phyloP scores from a whole-genome alignment of 495 filamentous ascomycete species.

The Apodospora peruviana region DNA sequence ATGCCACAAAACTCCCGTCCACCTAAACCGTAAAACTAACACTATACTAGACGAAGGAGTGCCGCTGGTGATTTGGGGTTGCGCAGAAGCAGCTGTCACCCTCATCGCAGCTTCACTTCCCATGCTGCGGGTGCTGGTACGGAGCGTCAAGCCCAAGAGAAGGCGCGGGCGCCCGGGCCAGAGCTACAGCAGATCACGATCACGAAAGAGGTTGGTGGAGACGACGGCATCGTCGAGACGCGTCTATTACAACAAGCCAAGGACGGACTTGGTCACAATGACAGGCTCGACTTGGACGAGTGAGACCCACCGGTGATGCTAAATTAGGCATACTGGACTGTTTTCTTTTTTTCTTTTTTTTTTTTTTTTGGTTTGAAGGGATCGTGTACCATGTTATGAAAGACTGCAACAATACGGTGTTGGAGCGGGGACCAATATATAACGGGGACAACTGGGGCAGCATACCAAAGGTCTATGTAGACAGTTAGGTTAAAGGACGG shows the following conservation, averaged over 20 bases:
- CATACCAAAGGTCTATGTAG: too few species aligned
- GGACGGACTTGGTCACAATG: constrained; percentile 22
- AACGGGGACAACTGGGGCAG: too few species aligned
- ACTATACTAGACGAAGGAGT: constrained; percentile 13
- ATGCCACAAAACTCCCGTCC: background rate
- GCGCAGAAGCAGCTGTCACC: constrained; percentile 26
- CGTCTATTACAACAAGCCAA: constrained; percentile 20
- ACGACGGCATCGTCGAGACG: constrained; percentile 12
- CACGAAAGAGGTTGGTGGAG: constrained; percentile 5
- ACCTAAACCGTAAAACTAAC: background rate
- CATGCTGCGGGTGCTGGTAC: constrained; percentile 24
- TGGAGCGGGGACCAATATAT: too few species aligned
- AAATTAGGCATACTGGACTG: background rate
- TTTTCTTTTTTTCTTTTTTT: background rate
- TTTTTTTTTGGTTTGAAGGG: background rate
- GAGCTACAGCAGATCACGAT: constrained; percentile 1
- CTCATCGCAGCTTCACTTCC: constrained; percentile 32
- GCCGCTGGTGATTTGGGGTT: constrained; percentile 21
- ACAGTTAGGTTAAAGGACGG: too few species aligned
- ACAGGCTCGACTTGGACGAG: constrained; percentile 18
- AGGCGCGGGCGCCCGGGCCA: background rate
- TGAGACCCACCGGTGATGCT: constrained; percentile 3
- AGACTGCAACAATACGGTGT: too few species aligned
- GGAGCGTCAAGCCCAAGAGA: constrained; percentile 5
- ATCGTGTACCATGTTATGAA: constrained; percentile 13